A percentile compares a stretch with the other conserved stretches of the same genome.
Evolutionary conservation across 192 early-diverging fungal genomes (phyloP).

Genomic region (Haplosporangium gracile): DNA sequence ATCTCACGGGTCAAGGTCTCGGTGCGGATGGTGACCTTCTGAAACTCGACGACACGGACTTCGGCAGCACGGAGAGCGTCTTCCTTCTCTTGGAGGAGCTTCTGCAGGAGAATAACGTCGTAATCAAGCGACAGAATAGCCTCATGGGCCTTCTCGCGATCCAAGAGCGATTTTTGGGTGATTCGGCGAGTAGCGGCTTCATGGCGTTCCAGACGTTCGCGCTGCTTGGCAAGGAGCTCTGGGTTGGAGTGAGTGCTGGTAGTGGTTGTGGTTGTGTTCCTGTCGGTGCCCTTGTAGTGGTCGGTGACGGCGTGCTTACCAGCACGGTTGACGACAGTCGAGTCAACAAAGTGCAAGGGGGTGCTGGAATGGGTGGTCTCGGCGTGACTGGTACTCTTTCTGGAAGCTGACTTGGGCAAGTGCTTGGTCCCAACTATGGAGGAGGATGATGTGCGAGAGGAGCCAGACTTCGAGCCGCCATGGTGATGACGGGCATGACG

Average conservation of each 20-base stretch:
- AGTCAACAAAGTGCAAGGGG: slow-evolving; percentile 17
- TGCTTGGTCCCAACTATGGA: neutral
- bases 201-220: neutral
- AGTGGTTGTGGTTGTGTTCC: slow-evolving; percentile 21
- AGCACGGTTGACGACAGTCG: neutral
- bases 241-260: slow-evolving; percentile 1
- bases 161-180: slow-evolving; percentile 22
- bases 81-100: slow-evolving; percentile 32
- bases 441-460: neutral
- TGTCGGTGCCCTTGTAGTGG: slow-evolving; percentile 17
- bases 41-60: slow-evolving; percentile 5
- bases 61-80: slow-evolving; percentile 27
- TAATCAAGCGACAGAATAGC: slow-evolving; percentile 32
- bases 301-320: neutral
- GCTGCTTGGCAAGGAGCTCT: neutral
- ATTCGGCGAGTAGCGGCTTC: neutral
- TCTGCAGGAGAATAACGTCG: slow-evolving; percentile 31
- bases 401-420: neutral
- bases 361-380: neutral
- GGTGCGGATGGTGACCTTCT: slow-evolving; percentile 19
- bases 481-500: neutral
- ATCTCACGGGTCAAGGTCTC: slow-evolving; percentile 37
- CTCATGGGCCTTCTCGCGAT: slow-evolving; percentile 30
- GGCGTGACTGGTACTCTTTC: neutral
- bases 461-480: neutral